Conservation (phyloP, 108 stramenopile species). For the Aurantiochytrium sp. region DNA sequence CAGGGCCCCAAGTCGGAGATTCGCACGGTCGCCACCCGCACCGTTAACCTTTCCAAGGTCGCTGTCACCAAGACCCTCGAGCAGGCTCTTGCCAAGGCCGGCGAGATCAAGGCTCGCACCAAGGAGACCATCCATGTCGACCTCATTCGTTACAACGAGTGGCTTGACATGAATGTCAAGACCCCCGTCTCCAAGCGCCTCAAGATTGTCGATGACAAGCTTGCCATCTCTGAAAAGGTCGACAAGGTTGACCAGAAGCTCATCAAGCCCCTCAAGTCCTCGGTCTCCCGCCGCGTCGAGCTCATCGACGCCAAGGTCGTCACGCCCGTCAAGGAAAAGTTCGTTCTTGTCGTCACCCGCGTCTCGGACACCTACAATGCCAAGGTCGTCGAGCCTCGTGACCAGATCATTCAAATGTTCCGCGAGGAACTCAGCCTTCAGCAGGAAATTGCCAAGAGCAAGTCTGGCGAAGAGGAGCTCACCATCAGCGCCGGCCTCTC, state of each 20-base stretch:
- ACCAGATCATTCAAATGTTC: constrained; percentile 13
- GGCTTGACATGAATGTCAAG: constrained; percentile 3
- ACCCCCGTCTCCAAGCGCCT: background rate
- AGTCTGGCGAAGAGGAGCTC: constrained; percentile 12
- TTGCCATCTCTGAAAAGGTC: background rate
- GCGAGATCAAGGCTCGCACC: constrained; percentile 2
- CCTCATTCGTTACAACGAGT: background rate
- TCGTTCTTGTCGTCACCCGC: background rate
- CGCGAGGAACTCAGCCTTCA: background rate
- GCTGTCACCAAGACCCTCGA: background rate
- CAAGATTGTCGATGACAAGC: constrained; percentile 1
- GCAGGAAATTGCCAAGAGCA: background rate
- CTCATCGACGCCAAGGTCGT: background rate
- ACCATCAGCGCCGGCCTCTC: constrained; percentile 2
- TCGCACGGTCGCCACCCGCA: background rate
- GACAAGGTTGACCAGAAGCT: constrained; percentile 16
- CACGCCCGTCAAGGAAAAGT: background rate
- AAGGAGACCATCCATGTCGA: background rate
- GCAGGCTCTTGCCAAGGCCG: background rate
- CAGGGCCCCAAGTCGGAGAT: background rate
- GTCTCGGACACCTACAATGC: background rate
- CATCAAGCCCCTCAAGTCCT: background rate
- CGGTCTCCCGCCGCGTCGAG: background rate
- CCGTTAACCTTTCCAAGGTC: background rate
- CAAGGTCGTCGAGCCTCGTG: background rate